phyloP scores from a whole-genome alignment of 305 asterid genomes.

The Nicotiana rustica region DNA sequence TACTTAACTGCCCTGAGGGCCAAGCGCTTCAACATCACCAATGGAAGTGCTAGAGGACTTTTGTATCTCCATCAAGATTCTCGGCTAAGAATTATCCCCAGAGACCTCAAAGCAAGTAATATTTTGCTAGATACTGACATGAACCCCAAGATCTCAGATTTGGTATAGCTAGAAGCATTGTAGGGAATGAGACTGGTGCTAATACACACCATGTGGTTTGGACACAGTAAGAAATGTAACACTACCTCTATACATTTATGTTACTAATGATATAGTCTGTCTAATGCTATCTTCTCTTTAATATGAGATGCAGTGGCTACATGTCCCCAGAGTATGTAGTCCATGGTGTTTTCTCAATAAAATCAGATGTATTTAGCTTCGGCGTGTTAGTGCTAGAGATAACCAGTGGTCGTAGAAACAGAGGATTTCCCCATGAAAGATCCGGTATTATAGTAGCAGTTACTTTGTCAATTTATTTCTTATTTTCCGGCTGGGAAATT shows the following conservation, averaged over 20 bases:
- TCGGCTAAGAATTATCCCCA: conserved; percentile 27
- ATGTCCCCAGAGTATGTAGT: conserved; percentile 35
- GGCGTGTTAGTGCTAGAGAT: conserved; percentile 25
- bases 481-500: conserved; percentile 20
- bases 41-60: conserved; percentile 35
- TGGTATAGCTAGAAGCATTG: conserved; percentile 35
- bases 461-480: neutral
- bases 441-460: neutral
- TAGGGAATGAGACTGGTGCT: conserved; percentile 32
- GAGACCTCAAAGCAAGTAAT: conserved; percentile 35
- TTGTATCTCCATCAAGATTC: conserved; percentile 37
- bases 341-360: conserved; percentile 31
- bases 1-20: conserved; percentile 24
- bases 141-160: conserved; percentile 35
- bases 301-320: conserved; percentile 31
- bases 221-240: conserved; percentile 22
- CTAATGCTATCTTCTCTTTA: neutral
- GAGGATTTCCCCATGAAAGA: conserved; percentile 31
- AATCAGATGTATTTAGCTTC: conserved; percentile 34
- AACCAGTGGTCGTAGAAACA: conserved; percentile 27
- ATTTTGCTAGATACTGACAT: conserved; percentile 33
- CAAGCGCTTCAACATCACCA: conserved; percentile 28
- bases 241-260: neutral
- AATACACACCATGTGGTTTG: conserved; percentile 34
- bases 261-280: neutral